Conservation (phyloP, 1,284 basidiomycete species). For the Agroathelia rolfsii region DNA sequence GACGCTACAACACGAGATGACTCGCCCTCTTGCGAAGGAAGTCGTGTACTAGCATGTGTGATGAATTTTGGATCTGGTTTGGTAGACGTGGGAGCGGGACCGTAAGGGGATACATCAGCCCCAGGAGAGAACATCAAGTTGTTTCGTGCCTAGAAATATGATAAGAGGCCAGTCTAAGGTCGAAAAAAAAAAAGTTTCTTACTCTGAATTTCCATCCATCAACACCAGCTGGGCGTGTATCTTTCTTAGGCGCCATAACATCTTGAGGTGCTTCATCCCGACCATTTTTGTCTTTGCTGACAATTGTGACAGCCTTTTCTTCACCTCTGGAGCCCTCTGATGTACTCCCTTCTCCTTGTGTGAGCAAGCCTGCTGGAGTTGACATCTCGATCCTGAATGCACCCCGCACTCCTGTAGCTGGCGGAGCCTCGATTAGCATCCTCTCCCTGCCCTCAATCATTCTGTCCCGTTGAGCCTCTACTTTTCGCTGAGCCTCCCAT, state of each 20-base stretch:
- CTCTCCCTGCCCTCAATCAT: slow-evolving; percentile 57
- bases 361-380: slow-evolving; percentile 41
- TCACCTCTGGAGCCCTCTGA: too few species aligned
- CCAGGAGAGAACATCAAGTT: slow-evolving; percentile 90
- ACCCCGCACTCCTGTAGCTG: slow-evolving; percentile 54
- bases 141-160: slow-evolving; percentile 62
- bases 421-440: slow-evolving; percentile 59
- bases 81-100: slow-evolving; percentile 26
- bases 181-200: slow-evolving; percentile 14
- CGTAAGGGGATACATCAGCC: slow-evolving; percentile 76
- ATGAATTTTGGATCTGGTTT: slow-evolving; percentile 55
- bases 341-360: too few species aligned
- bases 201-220: slow-evolving; percentile 88
- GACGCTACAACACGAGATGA: slow-evolving; percentile 37
- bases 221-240: slow-evolving; percentile 58
- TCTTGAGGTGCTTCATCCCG: slow-evolving; percentile 34
- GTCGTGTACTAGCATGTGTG: slow-evolving; percentile 69
- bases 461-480: slow-evolving; percentile 52
- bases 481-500: slow-evolving; percentile 78
- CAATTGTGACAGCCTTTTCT: too few species aligned
- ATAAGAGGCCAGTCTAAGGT: slow-evolving; percentile 8
- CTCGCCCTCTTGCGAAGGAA: slow-evolving; percentile 59
- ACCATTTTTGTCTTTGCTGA: slow-evolving; percentile 15
- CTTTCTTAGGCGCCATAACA: slow-evolving; percentile 70
- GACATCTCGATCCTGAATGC: slow-evolving; percentile 55